Base-by-base conservation (phyloP, 1,139 yeast species). In the Pneumocystis carinii region DNA sequence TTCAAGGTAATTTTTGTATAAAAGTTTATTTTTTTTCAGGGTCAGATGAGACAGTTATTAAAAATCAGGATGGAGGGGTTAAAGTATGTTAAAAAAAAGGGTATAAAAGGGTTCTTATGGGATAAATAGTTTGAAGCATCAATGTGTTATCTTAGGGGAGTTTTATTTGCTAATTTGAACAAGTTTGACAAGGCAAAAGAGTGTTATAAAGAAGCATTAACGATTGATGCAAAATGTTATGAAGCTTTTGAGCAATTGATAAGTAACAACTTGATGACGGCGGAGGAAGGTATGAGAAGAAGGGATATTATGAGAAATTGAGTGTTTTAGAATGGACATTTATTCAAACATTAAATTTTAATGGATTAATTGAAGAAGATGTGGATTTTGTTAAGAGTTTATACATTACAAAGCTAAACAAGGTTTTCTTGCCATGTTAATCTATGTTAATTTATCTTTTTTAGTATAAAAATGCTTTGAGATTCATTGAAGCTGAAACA, bases 181-280 rank as follows among this genome's bases (percentile, higher is more conserved):
- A 87, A 88, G 73, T 86, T 88, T 71, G 95, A 87, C 41, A 78
- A 81, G 67, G 98, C 98, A 0, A 90, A 87, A 70, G 90, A 87
- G 65, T 86, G 95, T 65, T 90, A 84, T 71, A 84, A 84, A 70
- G 96, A 90, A 71, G 97, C 98, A 0, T 83, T 90, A 0, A 70
- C 82, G 67, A 89, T 87, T 1, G 98, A 94, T 73, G 90, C 87
- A 12, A 89, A 90, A 72, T 92, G 97, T 73, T 92, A 79, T 72
- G 98, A 94, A 69, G 97, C 98, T 0, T 89, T 89, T 72, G 83
- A 87, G 69, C 92, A 87, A 71, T 78, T 94, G 62, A 80, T 88
- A 2, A 76, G 81, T 55, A 87, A 87, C 69, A 85, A 85, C 70
- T 78, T 90, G 67, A 77, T 94, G 76, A 82, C 95, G 0, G 95